Evolutionary conservation across 805 yeast species (phyloP).

Genomic region (Metschnikowia noctiluminum): DNA sequence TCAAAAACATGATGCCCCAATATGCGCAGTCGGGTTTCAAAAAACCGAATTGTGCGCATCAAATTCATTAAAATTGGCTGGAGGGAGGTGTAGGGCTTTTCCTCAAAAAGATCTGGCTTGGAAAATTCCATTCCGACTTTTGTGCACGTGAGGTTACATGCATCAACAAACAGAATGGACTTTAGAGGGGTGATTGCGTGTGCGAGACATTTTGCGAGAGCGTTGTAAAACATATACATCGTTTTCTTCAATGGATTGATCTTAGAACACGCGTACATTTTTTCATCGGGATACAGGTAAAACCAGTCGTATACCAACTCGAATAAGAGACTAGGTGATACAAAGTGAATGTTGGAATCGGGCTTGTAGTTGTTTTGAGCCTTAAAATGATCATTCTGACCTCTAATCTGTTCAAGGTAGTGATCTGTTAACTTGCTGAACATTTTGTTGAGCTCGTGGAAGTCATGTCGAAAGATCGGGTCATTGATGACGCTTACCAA

Average conservation of each 20-base stretch:
- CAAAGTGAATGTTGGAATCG: constrained; percentile 22
- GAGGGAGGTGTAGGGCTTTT: constrained; percentile 20
- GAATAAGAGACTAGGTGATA: constrained; percentile 30
- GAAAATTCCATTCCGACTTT: constrained; percentile 26
- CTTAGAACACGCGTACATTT: constrained; percentile 25
- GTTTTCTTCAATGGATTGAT: constrained; percentile 30
- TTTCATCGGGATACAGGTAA: constrained; percentile 32
- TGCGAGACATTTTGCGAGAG: constrained; percentile 32
- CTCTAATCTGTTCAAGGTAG: constrained; percentile 25
- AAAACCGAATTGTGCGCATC: constrained; percentile 31
- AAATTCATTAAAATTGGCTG: constrained; percentile 24
- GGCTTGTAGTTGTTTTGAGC: constrained; percentile 8
- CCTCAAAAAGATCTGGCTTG: constrained; percentile 17
- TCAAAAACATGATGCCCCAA: constrained; percentile 24
- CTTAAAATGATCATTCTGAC: constrained; percentile 26
- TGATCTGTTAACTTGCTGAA: constrained; percentile 24
- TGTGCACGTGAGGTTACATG: constrained; percentile 32
- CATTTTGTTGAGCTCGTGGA: constrained; percentile 30
- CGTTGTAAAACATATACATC: constrained; percentile 32
- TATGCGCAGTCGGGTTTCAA: constrained; percentile 29
- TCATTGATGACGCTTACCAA: constrained; percentile 8
- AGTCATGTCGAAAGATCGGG: constrained; percentile 17
- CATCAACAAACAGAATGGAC: constrained; percentile 33
- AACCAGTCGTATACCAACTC: constrained; percentile 36
- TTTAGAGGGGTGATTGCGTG: constrained; percentile 35